Evolutionary conservation across 2,329 filamentous ascomycete species (phyloP), one percentile per base, ranked within the genome.

Genomic region (Cladosporium austrohemisphaericum): DNA sequence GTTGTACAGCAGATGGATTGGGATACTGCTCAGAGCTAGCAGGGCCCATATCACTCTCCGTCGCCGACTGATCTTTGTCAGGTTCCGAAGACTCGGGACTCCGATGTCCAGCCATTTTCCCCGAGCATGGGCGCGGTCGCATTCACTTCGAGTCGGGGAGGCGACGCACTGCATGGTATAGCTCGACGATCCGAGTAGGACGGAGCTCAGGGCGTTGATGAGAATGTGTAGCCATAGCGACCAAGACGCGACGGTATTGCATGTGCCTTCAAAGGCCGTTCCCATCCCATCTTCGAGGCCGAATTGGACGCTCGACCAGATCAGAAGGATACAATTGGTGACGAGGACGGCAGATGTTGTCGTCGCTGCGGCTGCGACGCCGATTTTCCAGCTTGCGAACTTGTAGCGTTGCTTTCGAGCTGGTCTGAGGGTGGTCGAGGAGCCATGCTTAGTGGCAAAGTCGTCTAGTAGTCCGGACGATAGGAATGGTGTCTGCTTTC

Each of bases 121-220:
- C 38, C 58, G 54, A 0, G 53, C 41, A 60, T 81, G 78, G 0
- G 75, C 75, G 11, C 53, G 55, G 40, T 80, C 71, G 9, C 80
- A 59, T 32, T 80, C 75, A 2, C 5, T 20, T 19, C 78, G 62
- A 1, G 73, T 78, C 0, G 78, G 77, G 0, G 76, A 69, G 10
- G 63, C 70, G 10, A 81, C 60, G 16, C 72, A 66, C 52, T 80
- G 77, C 73, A 78, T 78, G 49, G 68, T 71, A 51, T 75, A 77
- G 56, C 76, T 77, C 31, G 71, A 74, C 4, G 72, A 72, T 1
- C 68, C 66, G 1, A 78, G 65, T 13, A 78, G 50, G 1, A 68
- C 48, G 0, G 74, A 76, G 23, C 70, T 69, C 25, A 77, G 60
- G 1, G 67, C 49, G 60, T 79, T 79, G 57, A 80, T 72, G 2